Percentiles rank a stretch among this genome's conserved stretches.
Conservation (phyloP, 768 basidiomycete species). For the Suillus sp. region DNA sequence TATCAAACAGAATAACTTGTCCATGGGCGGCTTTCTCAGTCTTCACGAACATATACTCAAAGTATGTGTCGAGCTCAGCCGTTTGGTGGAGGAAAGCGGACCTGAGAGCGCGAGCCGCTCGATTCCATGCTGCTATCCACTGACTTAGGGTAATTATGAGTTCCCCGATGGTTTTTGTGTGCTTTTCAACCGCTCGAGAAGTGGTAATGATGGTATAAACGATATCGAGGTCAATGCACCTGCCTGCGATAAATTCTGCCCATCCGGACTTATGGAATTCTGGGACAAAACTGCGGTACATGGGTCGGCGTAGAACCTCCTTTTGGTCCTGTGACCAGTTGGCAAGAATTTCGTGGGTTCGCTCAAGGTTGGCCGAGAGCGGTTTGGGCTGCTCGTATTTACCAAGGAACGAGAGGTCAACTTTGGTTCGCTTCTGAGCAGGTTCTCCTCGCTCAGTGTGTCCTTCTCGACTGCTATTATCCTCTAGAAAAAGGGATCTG, state of each 20-base stretch:
- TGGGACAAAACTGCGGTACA: constrained; percentile 9
- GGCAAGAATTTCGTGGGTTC: background rate
- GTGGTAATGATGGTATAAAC: constrained; percentile 25
- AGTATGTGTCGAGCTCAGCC: background rate
- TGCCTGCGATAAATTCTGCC: constrained; percentile 26
- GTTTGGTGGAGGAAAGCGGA: background rate
- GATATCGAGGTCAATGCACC: constrained; percentile 31
- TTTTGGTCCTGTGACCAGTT: constrained; percentile 2
- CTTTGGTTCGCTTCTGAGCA: background rate
- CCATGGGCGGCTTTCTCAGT: background rate
- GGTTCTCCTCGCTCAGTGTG: background rate
- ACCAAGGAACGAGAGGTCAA: constrained; percentile 12
- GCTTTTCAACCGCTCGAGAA: constrained; percentile 12
- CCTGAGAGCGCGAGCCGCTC: background rate
- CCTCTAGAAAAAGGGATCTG: background rate
- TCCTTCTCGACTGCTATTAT: background rate
- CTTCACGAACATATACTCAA: background rate
- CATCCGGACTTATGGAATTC: constrained; percentile 32
- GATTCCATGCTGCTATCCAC: background rate
- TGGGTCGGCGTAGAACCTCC: background rate
- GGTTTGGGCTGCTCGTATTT: background rate
- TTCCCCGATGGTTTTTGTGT: constrained; percentile 20
- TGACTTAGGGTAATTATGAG: background rate
- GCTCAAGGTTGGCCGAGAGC: background rate
- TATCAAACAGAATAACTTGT: background rate